These are phyloP conservation scores for Taphrina populina DNA, from an alignment of 1,139 yeast genomes.

Conservation along the genomic window DNA sequence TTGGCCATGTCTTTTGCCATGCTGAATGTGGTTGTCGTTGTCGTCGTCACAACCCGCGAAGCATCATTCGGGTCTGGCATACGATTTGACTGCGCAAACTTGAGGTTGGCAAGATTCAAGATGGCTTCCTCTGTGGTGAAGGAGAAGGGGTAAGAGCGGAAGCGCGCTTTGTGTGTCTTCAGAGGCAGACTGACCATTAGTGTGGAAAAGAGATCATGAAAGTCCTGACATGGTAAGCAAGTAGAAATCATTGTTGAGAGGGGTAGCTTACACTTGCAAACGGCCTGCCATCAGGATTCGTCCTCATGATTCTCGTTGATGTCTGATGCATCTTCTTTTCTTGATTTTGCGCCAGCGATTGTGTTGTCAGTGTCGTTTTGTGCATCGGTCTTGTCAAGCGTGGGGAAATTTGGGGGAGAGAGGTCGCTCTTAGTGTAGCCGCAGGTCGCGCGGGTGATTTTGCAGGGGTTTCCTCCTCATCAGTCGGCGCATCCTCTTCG, in stretches of 20 bases:
- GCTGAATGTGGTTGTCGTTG: slow-evolving; percentile 60
- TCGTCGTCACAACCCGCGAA: slow-evolving; percentile 43
- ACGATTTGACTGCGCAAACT: slow-evolving; percentile 52
- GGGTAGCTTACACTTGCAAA: slow-evolving; percentile 28
- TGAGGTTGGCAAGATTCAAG: slow-evolving; percentile 49
- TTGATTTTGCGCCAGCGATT: too few relatives aligned
- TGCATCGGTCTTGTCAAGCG: too few relatives aligned
- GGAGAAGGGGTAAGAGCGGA: slow-evolving; percentile 51
- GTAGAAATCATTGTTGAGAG: not conserved
- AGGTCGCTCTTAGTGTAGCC: too few relatives aligned
- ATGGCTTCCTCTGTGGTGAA: slow-evolving; percentile 59
- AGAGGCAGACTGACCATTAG: slow-evolving; percentile 55
- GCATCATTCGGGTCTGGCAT: slow-evolving; percentile 44
- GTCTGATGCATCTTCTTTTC: slow-evolving; percentile 37
- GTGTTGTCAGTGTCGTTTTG: too few relatives aligned
- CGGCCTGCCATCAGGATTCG: slow-evolving; percentile 36
- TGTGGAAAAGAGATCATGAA: slow-evolving; percentile 59
- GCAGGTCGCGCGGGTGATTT: too few relatives aligned
- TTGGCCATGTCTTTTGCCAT: slow-evolving; percentile 57
- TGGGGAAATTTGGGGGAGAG: too few relatives aligned
- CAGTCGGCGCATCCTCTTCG: slow-evolving; percentile 2
- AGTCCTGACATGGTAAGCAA: slow-evolving; percentile 47
- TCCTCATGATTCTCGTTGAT: slow-evolving; percentile 34
- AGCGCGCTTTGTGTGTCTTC: slow-evolving; percentile 42
- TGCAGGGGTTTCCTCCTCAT: too few relatives aligned